Evolutionary conservation across 345 rosid genomes (phyloP), one percentile per base, ranked within the genome.

Genomic region (Aquilaria yunnanensis): DNA sequence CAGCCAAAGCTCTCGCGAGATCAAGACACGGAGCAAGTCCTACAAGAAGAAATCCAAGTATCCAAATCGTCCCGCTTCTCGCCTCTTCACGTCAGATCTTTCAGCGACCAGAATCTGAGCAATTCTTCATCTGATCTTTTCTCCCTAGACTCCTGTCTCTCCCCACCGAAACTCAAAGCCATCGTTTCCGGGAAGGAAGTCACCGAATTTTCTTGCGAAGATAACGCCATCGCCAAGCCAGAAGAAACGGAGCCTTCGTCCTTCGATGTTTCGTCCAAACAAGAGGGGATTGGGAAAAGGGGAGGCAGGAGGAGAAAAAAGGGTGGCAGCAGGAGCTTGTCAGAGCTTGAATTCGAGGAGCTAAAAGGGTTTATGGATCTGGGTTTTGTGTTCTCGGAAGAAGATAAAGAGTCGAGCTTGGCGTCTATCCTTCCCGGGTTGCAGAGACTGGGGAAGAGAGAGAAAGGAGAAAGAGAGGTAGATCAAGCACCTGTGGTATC

Each of bases 361-460:
- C 61, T 87, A 23, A 84, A 82, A 70, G 93, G 93, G 68, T 87
- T 87, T 67, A 82, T 84, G 81, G 93, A 87, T 80, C 74, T 87
- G 11, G 93, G 93, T 60, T 87, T 87, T 71, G 87, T 82, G 37
- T 84, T 87, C 77, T 80, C 84, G 9, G 85, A 80, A 66, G 78
- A 82, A 71, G 89, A 87, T 61, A 80, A 62, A 63, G 83, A 84
- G 45, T 77, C 89, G 5, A 55, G 66, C 53, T 70, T 84, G 54
- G 80, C 70, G 6, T 80, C 84, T 4, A 77, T 86, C 45, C 52
- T 86, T 64, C 93, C 89, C 41, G 93, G 93, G 37, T 65, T 84
- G 63, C 86, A 81, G 59, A 78, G 85, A 63, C 63, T 80, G 14
- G 78, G 79, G 6, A 72, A 61, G 67, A 67, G 29, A 16, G 32